phyloP scores from a whole-genome alignment of 2,329 filamentous ascomycete species.

The Myrmaecium sp. region DNA sequence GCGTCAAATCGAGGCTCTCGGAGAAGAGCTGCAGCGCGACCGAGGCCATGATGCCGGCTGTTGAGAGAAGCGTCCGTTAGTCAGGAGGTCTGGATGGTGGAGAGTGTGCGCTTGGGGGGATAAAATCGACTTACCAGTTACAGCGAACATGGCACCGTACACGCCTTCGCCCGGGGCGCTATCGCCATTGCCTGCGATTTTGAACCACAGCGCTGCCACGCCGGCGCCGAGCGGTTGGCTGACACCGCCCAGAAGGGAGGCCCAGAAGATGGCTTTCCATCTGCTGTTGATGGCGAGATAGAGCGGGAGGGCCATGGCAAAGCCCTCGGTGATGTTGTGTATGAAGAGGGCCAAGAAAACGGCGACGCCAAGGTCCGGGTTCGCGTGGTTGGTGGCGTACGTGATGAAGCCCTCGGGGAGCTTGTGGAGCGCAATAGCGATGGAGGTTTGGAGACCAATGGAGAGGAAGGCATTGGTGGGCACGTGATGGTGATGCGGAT shows the following conservation, averaged over 20 bases:
- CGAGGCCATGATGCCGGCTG: slow-evolving; percentile 82
- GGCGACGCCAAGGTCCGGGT: slow-evolving; percentile 69
- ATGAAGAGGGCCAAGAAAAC: slow-evolving; percentile 95
- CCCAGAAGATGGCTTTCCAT: slow-evolving; percentile 68
- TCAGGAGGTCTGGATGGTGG: neutral
- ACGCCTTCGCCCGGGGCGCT: slow-evolving; percentile 36
- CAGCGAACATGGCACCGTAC: slow-evolving; percentile 72
- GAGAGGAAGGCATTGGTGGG: slow-evolving; percentile 84
- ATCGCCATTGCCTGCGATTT: slow-evolving; percentile 39
- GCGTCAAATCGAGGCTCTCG: slow-evolving; percentile 69
- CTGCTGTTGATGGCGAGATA: slow-evolving; percentile 80
- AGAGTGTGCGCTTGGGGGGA: neutral
- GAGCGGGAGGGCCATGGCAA: slow-evolving; percentile 79
- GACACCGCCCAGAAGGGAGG: slow-evolving; percentile 65
- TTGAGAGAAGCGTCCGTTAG: neutral
- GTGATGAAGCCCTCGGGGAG: slow-evolving; percentile 79
- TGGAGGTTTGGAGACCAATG: slow-evolving; percentile 87
- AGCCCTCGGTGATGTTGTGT: slow-evolving; percentile 96
- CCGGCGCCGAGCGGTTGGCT: slow-evolving; percentile 77
- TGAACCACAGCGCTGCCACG: slow-evolving; percentile 75
- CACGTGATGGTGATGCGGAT: slow-evolving; percentile 96
- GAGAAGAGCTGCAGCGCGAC: slow-evolving; percentile 80
- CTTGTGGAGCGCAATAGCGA: slow-evolving; percentile 92
- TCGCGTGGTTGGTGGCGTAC: slow-evolving; percentile 93
- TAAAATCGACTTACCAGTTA: slow-evolving; percentile 32